Conservation (phyloP, 2,329 filamentous ascomycete species). For the Podosphaera fusca region DNA sequence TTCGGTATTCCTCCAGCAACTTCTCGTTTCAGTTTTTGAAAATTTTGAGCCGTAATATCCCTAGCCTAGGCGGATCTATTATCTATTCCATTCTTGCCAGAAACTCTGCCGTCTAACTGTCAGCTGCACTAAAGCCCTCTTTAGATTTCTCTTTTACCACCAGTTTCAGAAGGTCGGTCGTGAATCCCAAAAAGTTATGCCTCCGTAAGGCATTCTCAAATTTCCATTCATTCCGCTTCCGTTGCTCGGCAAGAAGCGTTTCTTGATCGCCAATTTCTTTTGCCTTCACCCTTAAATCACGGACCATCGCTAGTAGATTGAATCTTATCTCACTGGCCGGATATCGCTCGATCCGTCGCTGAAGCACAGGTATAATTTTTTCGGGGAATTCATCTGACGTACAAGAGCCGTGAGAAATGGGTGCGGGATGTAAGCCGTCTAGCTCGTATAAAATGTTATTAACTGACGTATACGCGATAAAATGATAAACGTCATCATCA, state of each 20-base stretch:
- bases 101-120: conserved; percentile 48
- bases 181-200: conserved; percentile 93
- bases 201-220: conserved; percentile 84
- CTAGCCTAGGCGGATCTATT: conserved; percentile 3
- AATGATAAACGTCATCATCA: conserved; percentile 90
- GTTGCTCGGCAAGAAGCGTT: conserved; percentile 53
- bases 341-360: conserved; percentile 64
- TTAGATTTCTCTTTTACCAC: conserved; percentile 55
- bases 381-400: conserved; percentile 46
- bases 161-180: conserved; percentile 70
- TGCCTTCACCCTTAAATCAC: conserved; percentile 57
- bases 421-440: conserved; percentile 79
- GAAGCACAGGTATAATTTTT: conserved; percentile 69
- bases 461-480: conserved; percentile 79
- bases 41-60: not conserved
- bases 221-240: conserved; percentile 66
- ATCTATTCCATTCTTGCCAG: conserved; percentile 29
- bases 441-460: conserved; percentile 73
- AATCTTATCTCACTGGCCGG: conserved; percentile 76
- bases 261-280: conserved; percentile 65
- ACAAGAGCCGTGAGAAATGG: conserved; percentile 70
- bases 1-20: too few relatives aligned
- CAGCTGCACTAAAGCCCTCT: conserved; percentile 41
- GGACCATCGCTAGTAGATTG: conserved; percentile 81
- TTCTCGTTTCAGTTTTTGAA: too few relatives aligned